A percentile compares a stretch with the other conserved stretches of the same genome.
phyloP scores from a whole-genome alignment of 148 eudicot genomes.

The Polygonum aviculare region DNA sequence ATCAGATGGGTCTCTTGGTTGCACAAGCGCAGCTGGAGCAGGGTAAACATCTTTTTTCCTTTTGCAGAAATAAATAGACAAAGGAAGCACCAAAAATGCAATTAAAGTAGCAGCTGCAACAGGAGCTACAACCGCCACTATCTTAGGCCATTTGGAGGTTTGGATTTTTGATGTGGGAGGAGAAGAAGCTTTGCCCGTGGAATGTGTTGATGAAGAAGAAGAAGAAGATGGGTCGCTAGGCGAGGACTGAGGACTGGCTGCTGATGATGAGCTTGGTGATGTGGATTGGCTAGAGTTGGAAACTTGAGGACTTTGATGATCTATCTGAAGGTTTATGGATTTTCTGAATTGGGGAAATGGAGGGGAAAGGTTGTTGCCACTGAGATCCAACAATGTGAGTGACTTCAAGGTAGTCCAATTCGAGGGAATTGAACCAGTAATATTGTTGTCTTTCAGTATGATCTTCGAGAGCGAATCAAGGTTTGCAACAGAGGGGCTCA shows the following conservation, averaged over 20 bases:
- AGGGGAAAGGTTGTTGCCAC: conserved; percentile 68
- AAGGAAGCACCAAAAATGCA: conserved; percentile 42
- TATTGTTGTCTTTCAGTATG: conserved; percentile 50
- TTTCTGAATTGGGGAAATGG: conserved; percentile 59
- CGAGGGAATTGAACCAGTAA: conserved; percentile 58
- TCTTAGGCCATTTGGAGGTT: conserved; percentile 29
- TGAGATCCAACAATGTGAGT: conserved; percentile 48
- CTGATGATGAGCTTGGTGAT: conserved; percentile 26
- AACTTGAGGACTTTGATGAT: conserved; percentile 40
- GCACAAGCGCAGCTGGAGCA: conserved; percentile 53
- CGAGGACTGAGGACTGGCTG: conserved; percentile 20
- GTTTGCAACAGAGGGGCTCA: conserved; percentile 64
- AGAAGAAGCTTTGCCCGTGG: conserved; percentile 13
- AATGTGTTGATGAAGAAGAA: conserved; percentile 23
- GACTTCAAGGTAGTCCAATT: conserved; percentile 71
- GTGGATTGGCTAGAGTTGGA: conserved; percentile 23
- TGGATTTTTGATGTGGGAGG: conserved; percentile 9
- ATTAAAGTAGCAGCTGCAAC: conserved; percentile 40
- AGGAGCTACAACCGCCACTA: conserved; percentile 45
- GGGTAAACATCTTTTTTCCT: conserved; percentile 33
- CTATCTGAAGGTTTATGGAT: conserved; percentile 35
- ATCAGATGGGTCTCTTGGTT: conserved; percentile 67
- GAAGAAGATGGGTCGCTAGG: conserved; percentile 24
- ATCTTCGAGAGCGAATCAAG: conserved; percentile 52
- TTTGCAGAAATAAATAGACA: conserved; percentile 41